Percentiles rank a stretch among this genome's conserved stretches.
These are phyloP conservation scores for Filobasidium wieringae DNA, from an alignment of 768 basidiomycete genomes.

Conservation along the genomic window DNA sequence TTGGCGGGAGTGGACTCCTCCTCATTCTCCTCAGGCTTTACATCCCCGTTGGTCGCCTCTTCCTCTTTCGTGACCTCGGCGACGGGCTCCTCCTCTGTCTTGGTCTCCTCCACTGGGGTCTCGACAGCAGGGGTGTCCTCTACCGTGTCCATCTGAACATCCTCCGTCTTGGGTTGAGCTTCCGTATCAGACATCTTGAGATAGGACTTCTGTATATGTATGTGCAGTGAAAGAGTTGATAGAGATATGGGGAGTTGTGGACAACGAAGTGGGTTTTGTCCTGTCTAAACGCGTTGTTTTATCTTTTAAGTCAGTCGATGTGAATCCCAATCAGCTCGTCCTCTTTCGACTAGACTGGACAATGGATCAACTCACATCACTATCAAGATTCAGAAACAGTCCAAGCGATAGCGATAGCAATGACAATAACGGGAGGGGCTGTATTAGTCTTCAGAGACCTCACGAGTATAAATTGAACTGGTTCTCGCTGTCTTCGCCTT, in stretches of 20 bases:
- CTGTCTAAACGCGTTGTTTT: too few relatives aligned
- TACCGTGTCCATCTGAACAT: conserved; percentile 8
- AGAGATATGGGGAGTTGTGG: not conserved
- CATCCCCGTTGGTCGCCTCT: not conserved
- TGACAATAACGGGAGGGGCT: too few relatives aligned
- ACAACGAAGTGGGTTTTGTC: too few relatives aligned
- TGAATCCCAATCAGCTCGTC: too few relatives aligned
- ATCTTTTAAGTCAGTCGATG: too few relatives aligned
- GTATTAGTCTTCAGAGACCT: too few relatives aligned
- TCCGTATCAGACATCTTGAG: conserved; percentile 10
- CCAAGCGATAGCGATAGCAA: too few relatives aligned
- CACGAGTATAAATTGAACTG: too few relatives aligned
- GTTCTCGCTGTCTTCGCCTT: too few relatives aligned
- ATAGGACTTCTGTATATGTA: not conserved
- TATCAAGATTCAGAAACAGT: too few relatives aligned
- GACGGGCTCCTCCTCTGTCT: conserved; percentile 8
- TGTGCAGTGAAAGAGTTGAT: not conserved
- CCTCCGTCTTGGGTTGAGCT: conserved; percentile 10
- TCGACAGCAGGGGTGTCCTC: conserved; percentile 15
- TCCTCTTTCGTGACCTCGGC: conserved; percentile 12
- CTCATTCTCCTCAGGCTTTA: not conserved
- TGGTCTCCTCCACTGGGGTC: conserved; percentile 5
- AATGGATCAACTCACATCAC: too few relatives aligned
- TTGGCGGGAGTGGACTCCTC: conserved; percentile 11
- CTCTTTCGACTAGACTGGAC: too few relatives aligned